Evolutionary conservation across 768 basidiomycete genomes (phyloP), one percentile per base, ranked within the genome.

Genomic region (Phaffia australis): DNA sequence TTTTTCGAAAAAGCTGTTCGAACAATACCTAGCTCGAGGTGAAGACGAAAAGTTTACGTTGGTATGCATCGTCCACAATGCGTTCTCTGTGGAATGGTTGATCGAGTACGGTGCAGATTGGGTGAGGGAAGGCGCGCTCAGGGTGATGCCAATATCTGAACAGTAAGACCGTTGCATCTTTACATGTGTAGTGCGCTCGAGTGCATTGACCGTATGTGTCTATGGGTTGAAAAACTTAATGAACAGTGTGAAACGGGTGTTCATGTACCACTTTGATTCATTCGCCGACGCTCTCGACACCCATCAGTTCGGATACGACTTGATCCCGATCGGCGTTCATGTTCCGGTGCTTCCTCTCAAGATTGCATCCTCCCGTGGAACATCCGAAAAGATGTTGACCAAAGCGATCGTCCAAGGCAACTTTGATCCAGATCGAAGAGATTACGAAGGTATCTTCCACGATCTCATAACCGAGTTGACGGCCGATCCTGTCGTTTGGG

Each of bases 31-130:
- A 32, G 67, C 62, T 21, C 62, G 67, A n/a, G 30, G 47, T 19
- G 50, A 29, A 14, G 67, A 69, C 21, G 75, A 76, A 63, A 80
- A 80, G 68, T 80, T 80, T 71, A 73, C 76, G 58, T 68, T 80
- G 46, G 76, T 78, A n/a, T 80, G 79, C 71, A 76, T 78, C 32
- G 78, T 79, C 0, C 80, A 80, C 64, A 75, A 80, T 63, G 71
- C 75, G 19, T 69, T 69, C 30, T 48, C 54, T 7, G 21, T 66
- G 66, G 64, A 77, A 70, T 54, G 56, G 56, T 3, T 79, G 76
- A 76, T 78, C 78, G 56, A 68, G 47, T 8, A 70, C 23, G 78
- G 79, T 21, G 67, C 75, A 21, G 74, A 76, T 56, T 80, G 79
- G 79, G 70, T 78, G 35, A 74, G 74, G 48, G 72, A 78, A 27